Conservation (phyloP, 805 yeast genomes). For the Schwanniomyces vanrijiae region DNA sequence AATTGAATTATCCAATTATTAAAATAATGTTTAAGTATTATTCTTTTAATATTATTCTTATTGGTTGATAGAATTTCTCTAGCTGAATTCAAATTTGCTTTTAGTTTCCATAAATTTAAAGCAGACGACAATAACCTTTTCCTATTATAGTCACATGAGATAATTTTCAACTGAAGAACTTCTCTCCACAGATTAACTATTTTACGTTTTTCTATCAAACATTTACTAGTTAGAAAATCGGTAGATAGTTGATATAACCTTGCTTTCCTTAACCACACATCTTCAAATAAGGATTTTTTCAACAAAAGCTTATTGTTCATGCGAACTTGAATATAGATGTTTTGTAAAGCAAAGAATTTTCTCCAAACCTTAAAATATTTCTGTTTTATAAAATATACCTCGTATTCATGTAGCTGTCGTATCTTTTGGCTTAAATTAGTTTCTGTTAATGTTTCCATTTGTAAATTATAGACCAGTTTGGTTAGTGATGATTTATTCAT, state of each 20-base stretch:
- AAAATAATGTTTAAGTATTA: conserved; percentile 1
- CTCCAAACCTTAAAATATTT: conserved; percentile 18
- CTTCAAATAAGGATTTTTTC: conserved; percentile 8
- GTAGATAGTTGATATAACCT: conserved; percentile 8
- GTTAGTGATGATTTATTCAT: not conserved
- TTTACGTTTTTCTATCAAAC: conserved; percentile 2
- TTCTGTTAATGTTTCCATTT: not conserved
- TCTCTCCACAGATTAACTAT: conserved; percentile 13
- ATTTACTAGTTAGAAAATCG: conserved; percentile 3
- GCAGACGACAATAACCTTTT: conserved; percentile 2
- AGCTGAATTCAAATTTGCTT: not conserved
- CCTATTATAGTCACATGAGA: conserved; percentile 12
- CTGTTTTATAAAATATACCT: conserved; percentile 12
- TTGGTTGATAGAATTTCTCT: not conserved
- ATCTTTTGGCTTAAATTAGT: conserved; percentile 11
- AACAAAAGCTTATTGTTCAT: conserved; percentile 6
- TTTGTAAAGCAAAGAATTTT: not conserved
- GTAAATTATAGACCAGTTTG: not conserved
- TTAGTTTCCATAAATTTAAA: conserved; percentile 17
- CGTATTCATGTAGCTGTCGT: conserved; percentile 10
- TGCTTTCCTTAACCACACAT: conserved; percentile 15
- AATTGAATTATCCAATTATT: conserved; percentile 4
- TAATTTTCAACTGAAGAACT: conserved; percentile 2
- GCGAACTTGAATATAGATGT: conserved; percentile 2
- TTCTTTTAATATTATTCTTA: not conserved